A percentile compares a stretch with the other conserved stretches of the same genome.
phyloP scores from a whole-genome alignment of 2,329 filamentous ascomycete genomes.

The Sphaceloma murrayae region DNA sequence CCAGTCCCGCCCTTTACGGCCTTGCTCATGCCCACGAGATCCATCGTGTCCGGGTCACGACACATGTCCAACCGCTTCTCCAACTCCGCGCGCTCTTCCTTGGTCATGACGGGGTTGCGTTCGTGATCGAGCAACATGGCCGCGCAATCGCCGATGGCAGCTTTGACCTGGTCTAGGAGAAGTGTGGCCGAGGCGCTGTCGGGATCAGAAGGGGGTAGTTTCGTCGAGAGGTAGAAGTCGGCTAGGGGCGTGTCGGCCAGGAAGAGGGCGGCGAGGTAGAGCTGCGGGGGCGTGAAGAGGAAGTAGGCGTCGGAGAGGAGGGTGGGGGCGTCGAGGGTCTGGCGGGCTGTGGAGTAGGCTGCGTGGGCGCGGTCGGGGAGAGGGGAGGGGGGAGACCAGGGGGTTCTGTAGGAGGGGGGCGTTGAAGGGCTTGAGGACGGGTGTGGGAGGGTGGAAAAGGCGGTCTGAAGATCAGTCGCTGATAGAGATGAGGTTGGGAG shows the following conservation, averaged over 20 bases:
- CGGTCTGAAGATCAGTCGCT: slow-evolving; percentile 23
- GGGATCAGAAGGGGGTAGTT: slow-evolving; percentile 28
- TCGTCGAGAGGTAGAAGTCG: slow-evolving; percentile 38
- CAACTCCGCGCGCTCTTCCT: slow-evolving; percentile 32
- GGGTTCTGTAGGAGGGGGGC: slow-evolving; percentile 1
- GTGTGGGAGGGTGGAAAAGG: slow-evolving; percentile 26
- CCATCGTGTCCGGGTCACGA: slow-evolving; percentile 24
- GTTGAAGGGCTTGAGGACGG: slow-evolving; percentile 1
- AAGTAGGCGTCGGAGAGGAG: slow-evolving; percentile 94
- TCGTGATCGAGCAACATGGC: slow-evolving; percentile 29
- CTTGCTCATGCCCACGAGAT: slow-evolving; percentile 57
- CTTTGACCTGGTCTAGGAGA: slow-evolving; percentile 29
- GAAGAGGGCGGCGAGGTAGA: slow-evolving; percentile 73
- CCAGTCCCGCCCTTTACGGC: slow-evolving; percentile 41
- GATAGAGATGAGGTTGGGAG: slow-evolving; percentile 17
- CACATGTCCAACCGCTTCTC: slow-evolving; percentile 44
- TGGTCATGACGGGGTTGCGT: slow-evolving; percentile 23
- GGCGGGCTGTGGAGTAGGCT: slow-evolving; percentile 64
- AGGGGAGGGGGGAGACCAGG: slow-evolving; percentile 14
- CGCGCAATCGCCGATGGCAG: slow-evolving; percentile 33
- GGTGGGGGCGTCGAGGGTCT: slow-evolving; percentile 61
- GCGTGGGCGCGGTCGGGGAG: slow-evolving; percentile 42
- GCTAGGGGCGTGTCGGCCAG: slow-evolving; percentile 61
- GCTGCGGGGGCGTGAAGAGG: slow-evolving; percentile 87
- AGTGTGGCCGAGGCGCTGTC: not conserved